phyloP scores from a whole-genome alignment of 441 rosid species.

The Heliophila coronopifolia region DNA sequence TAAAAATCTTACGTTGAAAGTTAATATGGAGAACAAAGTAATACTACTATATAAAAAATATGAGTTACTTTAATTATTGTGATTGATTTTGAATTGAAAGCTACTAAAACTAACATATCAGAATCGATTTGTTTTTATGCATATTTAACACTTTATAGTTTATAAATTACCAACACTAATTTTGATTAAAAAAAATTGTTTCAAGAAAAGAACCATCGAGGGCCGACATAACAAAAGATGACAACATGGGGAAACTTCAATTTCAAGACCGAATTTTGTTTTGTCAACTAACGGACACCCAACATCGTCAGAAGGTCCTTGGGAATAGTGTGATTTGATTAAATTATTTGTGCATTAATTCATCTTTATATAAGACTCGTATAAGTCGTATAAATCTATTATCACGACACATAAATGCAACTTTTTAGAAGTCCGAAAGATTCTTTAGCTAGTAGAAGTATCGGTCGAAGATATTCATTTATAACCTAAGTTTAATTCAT shows the following conservation, averaged over 20 bases:
- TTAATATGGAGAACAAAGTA: too few relatives aligned
- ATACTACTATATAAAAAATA: too few relatives aligned
- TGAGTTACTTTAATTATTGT: too few relatives aligned
- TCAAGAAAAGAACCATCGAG: too few relatives aligned
- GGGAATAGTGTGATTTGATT: conserved; percentile 19
- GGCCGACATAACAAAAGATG: neutral
- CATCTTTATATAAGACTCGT: neutral
- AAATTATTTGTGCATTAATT: neutral
- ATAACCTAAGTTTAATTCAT: conserved; percentile 9
- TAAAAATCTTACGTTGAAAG: too few relatives aligned
- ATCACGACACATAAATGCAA: conserved; percentile 16
- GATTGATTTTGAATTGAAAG: too few relatives aligned
- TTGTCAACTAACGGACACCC: conserved; percentile 16
- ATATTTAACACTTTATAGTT: too few relatives aligned
- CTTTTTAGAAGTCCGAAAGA: conserved; percentile 24
- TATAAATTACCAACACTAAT: too few relatives aligned
- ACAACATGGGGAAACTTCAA: neutral
- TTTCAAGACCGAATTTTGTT: conserved; percentile 1
- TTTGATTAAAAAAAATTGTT: neutral
- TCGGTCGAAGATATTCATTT: conserved; percentile 15
- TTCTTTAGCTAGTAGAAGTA: conserved; percentile 10
- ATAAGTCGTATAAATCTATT: conserved; percentile 15
- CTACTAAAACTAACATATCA: too few relatives aligned
- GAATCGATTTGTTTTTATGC: too few relatives aligned
- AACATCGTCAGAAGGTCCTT: neutral